Conservation (phyloP, 1,284 basidiomycete species). For the Phlebopus sp. region DNA sequence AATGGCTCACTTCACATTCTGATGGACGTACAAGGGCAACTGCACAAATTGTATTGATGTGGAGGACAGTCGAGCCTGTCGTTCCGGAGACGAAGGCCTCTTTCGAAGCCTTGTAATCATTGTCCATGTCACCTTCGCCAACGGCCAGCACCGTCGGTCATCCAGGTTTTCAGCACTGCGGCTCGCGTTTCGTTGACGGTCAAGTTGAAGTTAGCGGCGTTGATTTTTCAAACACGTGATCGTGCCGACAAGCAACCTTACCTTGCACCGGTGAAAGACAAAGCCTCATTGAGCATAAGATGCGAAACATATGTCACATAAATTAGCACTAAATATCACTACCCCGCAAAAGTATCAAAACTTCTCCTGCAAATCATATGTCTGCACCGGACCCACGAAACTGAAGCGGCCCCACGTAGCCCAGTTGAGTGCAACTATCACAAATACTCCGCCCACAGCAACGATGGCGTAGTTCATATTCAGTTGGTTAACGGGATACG, state of each 20-base stretch:
- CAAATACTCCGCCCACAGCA: slow-evolving; percentile 45
- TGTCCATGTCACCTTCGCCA: slow-evolving; percentile 16
- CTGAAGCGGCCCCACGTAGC: slow-evolving; percentile 31
- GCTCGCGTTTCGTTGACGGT: no score
- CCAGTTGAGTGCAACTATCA: slow-evolving; percentile 31
- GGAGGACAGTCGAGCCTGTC: slow-evolving; percentile 72
- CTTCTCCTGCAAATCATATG: slow-evolving; percentile 4
- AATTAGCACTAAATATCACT: background rate
- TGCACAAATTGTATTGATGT: slow-evolving; percentile 73
- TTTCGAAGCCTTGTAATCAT: slow-evolving; percentile 76
- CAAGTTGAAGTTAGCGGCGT: no score
- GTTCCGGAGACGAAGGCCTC: slow-evolving; percentile 85
- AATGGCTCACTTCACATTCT: background rate
- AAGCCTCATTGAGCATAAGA: no score
- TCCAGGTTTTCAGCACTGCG: background rate
- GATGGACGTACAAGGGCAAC: slow-evolving; percentile 66
- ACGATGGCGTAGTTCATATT: slow-evolving; percentile 68
- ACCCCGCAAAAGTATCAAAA: background rate
- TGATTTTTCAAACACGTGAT: background rate
- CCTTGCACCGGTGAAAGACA: no score
- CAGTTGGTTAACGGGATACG: slow-evolving; percentile 51
- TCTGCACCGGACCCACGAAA: slow-evolving; percentile 36
- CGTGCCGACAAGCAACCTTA: background rate
- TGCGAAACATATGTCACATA: no score
- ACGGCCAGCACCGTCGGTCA: background rate